Percentiles rank a stretch among this genome's conserved stretches.
These are phyloP conservation scores for Zancudomyces culisetae DNA, from an alignment of 371 early-diverging fungal genomes.

Conservation along the genomic window DNA sequence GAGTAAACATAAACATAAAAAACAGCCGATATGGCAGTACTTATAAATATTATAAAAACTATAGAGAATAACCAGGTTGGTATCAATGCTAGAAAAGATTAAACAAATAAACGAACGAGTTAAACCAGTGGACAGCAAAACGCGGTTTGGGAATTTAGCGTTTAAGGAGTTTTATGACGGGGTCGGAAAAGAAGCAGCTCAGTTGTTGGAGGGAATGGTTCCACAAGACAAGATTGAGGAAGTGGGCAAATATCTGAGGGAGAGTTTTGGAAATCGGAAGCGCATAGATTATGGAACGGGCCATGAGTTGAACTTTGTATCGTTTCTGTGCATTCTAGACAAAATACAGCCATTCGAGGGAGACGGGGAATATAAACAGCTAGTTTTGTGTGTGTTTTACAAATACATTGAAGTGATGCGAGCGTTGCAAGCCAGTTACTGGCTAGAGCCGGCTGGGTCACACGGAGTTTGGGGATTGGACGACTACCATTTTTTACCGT, in stretches of 20 bases:
- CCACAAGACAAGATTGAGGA: constrained; percentile 39
- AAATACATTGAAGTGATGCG: constrained; percentile 80
- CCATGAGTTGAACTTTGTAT: constrained; percentile 93
- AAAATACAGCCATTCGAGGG: constrained; percentile 45
- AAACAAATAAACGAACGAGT: constrained; percentile 39
- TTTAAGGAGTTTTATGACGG: constrained; percentile 64
- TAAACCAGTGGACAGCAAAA: constrained; percentile 55
- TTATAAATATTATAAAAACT: too few species aligned
- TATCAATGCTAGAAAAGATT: constrained; percentile 40
- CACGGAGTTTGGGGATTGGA: constrained; percentile 99
- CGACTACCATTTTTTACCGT: constrained; percentile 97
- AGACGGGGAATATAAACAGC: constrained; percentile 41
- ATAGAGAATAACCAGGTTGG: constrained; percentile 9
- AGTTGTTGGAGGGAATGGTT: constrained; percentile 12
- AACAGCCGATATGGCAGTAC: too few species aligned
- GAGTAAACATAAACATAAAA: too few species aligned
- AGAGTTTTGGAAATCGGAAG: constrained; percentile 86
- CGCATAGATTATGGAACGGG: constrained; percentile 99
- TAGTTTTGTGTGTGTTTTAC: constrained; percentile 68
- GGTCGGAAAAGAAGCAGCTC: constrained; percentile 30
- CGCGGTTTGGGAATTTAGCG: constrained; percentile 82
- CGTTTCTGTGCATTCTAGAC: constrained; percentile 65
- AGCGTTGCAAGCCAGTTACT: constrained; percentile 74
- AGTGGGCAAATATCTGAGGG: constrained; percentile 56
- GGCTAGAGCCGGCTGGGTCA: constrained; percentile 97